Base-by-base conservation (phyloP, 768 basidiomycete genomes). In the Cubamyces lactineus region DNA sequence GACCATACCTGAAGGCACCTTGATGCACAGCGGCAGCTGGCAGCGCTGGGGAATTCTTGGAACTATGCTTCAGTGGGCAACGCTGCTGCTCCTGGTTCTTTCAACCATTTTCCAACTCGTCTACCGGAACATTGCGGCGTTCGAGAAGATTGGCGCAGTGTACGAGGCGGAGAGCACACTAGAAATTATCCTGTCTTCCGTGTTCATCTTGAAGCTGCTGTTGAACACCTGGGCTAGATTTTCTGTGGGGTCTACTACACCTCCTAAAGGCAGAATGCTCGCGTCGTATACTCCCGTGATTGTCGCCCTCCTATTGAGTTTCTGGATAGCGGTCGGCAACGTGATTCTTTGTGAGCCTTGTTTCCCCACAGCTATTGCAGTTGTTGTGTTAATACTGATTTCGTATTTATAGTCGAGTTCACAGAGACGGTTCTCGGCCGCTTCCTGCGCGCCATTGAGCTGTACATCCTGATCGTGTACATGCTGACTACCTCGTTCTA, bases 361-460 rank as follows among this genome's bases (percentile, higher is more conserved):
- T 19, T 17, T 19, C 45, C 28, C 53, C 13, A 16, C 30, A 43
- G 13, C 15, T 52, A 9, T 53, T 41, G 7, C 24, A 3, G n/a
- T 17, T 7, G 19, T 6, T 11, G 4, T 8, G 1, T 15, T 30
- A 23, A 17, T 8, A 2, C 17, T 30, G 26, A 17, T 45, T 34
- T 21, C 47, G 15, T 6, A 23, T 1, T 4, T n/a, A 3, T 65
- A 91, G 89, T 87, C 70, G 74, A 78, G 55, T 90, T 91, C 69
- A 83, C 89, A 2, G 91, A 92, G 73, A 83, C 83, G 6, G 78
- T 79, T 11, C 74, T 88, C 1, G 91, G 90, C n/a, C 85, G 87
- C 48, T 83, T 91, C 66, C 71, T 85, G 53, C 76, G 85, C 66
- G 86, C 85, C 15, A 72, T 86, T 38, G 86, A 88, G 67, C 66